A percentile compares a stretch with the other conserved stretches of the same genome.
Evolutionary conservation across 768 basidiomycete species (phyloP).

Genomic region (Collybia sp.): DNA sequence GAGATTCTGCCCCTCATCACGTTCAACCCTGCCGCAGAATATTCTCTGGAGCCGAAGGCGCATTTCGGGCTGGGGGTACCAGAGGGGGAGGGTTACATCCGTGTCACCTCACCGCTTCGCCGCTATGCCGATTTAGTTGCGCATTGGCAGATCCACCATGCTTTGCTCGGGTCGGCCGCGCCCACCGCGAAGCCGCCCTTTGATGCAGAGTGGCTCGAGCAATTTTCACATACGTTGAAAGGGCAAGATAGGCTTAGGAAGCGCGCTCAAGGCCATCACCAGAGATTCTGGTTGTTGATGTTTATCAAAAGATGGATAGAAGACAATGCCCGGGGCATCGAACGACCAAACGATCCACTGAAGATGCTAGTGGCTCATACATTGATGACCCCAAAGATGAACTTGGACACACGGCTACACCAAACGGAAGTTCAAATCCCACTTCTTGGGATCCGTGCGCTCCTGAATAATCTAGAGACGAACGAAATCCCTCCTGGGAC

Average conservation of each 20-base stretch:
- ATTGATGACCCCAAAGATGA: not conserved
- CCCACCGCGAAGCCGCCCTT: slow-evolving; percentile 33
- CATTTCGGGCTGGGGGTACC: slow-evolving; percentile 72
- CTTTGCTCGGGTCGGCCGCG: slow-evolving; percentile 41
- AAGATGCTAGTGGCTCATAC: slow-evolving; percentile 7
- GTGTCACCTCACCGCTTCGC: slow-evolving; percentile 84
- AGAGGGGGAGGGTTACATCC: slow-evolving; percentile 74
- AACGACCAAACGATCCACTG: slow-evolving; percentile 8
- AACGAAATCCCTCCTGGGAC: not conserved
- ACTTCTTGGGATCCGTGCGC: slow-evolving; percentile 1
- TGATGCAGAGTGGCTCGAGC: slow-evolving; percentile 37
- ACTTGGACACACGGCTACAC: not conserved
- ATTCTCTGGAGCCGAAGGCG: slow-evolving; percentile 47
- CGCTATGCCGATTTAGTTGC: slow-evolving; percentile 76
- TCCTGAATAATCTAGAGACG: not conserved
- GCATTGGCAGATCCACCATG: slow-evolving; percentile 94
- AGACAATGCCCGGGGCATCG: slow-evolving; percentile 14
- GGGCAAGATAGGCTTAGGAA: slow-evolving; percentile 28
- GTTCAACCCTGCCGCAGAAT: slow-evolving; percentile 29
- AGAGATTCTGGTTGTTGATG: slow-evolving; percentile 26
- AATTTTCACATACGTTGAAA: slow-evolving; percentile 32
- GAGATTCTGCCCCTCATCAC: slow-evolving; percentile 27
- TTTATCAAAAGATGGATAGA: slow-evolving; percentile 34
- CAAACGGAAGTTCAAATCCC: slow-evolving; percentile 6
- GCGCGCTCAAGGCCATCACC: slow-evolving; percentile 24